phyloP scores from a whole-genome alignment of 1,284 basidiomycete genomes.

The Cryptococcus sp. region DNA sequence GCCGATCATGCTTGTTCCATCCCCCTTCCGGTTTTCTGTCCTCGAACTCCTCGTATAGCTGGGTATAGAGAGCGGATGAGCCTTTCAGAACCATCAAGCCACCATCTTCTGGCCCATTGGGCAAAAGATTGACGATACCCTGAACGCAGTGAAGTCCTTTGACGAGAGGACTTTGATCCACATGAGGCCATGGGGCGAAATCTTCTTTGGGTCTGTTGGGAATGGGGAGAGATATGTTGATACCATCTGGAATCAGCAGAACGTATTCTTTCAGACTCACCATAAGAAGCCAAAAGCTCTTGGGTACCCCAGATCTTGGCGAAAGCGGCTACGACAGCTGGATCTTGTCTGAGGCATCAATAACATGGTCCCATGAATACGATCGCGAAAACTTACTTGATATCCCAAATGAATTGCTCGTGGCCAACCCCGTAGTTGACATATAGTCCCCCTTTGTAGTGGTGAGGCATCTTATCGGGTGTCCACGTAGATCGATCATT shows the following conservation, averaged over 20 bases:
- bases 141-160: constrained; percentile 45
- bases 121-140: constrained; percentile 43
- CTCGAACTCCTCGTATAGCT: constrained; percentile 27
- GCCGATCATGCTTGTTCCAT: background rate
- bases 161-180: constrained; percentile 35
- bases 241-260: constrained; percentile 9
- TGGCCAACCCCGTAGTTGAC: constrained; percentile 17
- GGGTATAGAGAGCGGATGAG: background rate
- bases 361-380: no score
- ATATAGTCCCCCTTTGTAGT: constrained; percentile 11
- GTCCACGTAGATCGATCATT: constrained; percentile 26
- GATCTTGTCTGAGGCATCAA: constrained; percentile 37
- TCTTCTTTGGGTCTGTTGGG: background rate
- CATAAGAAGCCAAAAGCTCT: constrained; percentile 16
- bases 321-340: constrained; percentile 24
- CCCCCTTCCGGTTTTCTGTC: constrained; percentile 8
- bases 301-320: constrained; percentile 20
- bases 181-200: background rate
- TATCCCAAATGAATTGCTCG: constrained; percentile 9
- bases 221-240: background rate
- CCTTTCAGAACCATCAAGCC: constrained; percentile 45
- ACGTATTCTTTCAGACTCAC: constrained; percentile 15
- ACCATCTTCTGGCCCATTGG: constrained; percentile 45
- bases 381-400: background rate
- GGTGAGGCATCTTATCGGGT: constrained; percentile 26